A percentile compares a stretch with the other conserved stretches of the same genome.
Conservation (phyloP, 352 stramenopile species). For the Pythium folliculosum region DNA sequence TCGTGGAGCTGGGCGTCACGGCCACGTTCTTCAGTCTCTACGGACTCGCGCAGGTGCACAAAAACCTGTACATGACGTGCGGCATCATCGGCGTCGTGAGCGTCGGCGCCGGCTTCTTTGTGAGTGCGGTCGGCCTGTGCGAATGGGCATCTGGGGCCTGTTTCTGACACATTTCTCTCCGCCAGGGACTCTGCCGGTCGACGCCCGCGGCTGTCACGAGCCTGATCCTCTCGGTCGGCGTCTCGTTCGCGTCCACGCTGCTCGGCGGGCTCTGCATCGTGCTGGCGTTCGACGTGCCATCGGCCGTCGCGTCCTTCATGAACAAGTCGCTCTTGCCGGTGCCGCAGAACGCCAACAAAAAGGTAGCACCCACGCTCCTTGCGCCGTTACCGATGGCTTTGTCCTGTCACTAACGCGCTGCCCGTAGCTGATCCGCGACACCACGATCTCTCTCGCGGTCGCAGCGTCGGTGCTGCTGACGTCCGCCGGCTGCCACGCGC, state of each 20-base stretch:
- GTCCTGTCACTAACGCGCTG: not conserved
- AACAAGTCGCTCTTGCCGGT: conserved; percentile 46
- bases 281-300: conserved; percentile 42
- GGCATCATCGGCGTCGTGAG: conserved; percentile 43
- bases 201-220: conserved; percentile 55
- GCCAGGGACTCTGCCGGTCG: conserved; percentile 47
- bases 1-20: conserved; percentile 44
- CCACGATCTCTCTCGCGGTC: conserved; percentile 41
- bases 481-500: conserved; percentile 37
- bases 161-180: not conserved
- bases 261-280: conserved; percentile 64
- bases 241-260: conserved; percentile 49
- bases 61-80: conserved; percentile 35
- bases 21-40: conserved; percentile 45
- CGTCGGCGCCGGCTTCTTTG: conserved; percentile 46
- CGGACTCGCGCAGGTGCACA: conserved; percentile 39
- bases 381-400: not conserved
- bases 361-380: conserved; percentile 32
- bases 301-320: conserved; percentile 52
- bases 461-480: conserved; percentile 40
- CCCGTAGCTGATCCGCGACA: conserved; percentile 37
- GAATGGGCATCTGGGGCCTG: not conserved
- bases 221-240: conserved; percentile 52
- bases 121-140: conserved; percentile 24
- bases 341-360: conserved; percentile 35